These are phyloP conservation scores for Wolfiporia cocos DNA, from an alignment of 1,284 basidiomycete species.

Conservation along the genomic window DNA sequence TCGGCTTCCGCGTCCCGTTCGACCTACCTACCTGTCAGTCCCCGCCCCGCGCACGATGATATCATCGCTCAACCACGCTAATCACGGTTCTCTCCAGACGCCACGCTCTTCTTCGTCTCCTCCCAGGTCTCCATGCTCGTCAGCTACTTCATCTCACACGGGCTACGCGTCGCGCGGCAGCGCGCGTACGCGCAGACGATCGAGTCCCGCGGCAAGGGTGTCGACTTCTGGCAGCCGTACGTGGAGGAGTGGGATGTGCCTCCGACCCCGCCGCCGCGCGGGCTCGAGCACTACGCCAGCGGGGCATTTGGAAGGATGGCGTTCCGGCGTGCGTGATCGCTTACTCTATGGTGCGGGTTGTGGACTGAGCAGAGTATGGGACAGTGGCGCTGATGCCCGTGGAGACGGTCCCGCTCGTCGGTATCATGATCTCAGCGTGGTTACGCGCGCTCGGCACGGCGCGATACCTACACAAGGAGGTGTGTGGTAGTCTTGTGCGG, in stretches of 20 bases:
- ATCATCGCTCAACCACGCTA: neutral
- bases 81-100: slow-evolving; percentile 46
- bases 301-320: slow-evolving; percentile 46
- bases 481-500: slow-evolving; percentile 25
- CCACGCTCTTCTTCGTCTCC: slow-evolving; percentile 66
- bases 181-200: slow-evolving; percentile 81
- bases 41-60: slow-evolving; percentile 3
- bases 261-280: slow-evolving; percentile 36
- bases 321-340: too few relatives aligned
- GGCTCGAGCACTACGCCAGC: slow-evolving; percentile 37
- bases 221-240: slow-evolving; percentile 84
- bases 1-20: slow-evolving; percentile 62
- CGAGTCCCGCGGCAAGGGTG: slow-evolving; percentile 68
- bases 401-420: slow-evolving; percentile 65
- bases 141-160: slow-evolving; percentile 68
- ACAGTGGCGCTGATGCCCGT: slow-evolving; percentile 67
- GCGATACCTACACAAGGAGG: slow-evolving; percentile 63
- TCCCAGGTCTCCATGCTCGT: slow-evolving; percentile 71
- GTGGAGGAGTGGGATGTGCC: slow-evolving; percentile 83
- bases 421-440: slow-evolving; percentile 57
- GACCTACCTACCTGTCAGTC: slow-evolving; percentile 58
- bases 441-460: slow-evolving; percentile 68
- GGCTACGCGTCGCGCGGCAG: slow-evolving; percentile 71
- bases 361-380: too few relatives aligned
- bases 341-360: too few relatives aligned